Base-by-base conservation (phyloP, 805 yeast genomes). In the Candida tibetensis region DNA sequence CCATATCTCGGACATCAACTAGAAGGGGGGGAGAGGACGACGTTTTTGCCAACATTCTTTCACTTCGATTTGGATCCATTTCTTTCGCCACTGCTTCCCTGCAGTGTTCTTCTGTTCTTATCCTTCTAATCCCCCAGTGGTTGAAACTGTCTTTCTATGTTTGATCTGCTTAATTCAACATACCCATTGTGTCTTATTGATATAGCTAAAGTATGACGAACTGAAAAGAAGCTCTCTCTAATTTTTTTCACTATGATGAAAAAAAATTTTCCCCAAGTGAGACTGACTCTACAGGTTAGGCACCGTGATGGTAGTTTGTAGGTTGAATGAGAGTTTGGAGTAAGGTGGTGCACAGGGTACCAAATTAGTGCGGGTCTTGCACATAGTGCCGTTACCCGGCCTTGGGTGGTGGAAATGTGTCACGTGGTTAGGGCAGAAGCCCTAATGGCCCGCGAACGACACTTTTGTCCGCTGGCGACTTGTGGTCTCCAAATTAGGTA, bases 101-200 rank as follows among this genome's bases (percentile, higher is more conserved):
- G 8, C 19, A 30, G 14, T 10, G 17, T 17, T 14, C n/a, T 15
- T 27, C n/a, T 9, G 18, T 23, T 19, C 12, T 21, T n/a, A 22
- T 23, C 22, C 14, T 22, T 32, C 35, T 10, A 27, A 7, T n/a
- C n/a, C n/a, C n/a, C n/a, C n/a, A 27, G 30, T 27, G 26, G 26
- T 22, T 22, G 26, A 12, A 8, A 8, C 26, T 12, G 26, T 8
- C 26, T 22, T 22, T 22, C 10, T 22, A 22, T 22, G 26, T 8
- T 22, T 22, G 26, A 22, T 22, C 8, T 22, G 8, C n/a, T n/a
- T n/a, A n/a, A n/a, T 30, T 31, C 30, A 18, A 47, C 56, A 50
- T 52, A 52, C 57, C 57, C 57, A 52, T 52, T 48, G 40, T 52
- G 54, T 41, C 52, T 52, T 42, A 37, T 45, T 46, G 38, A 36